Evolutionary conservation across 1,284 basidiomycete genomes (phyloP).

Genomic region (Ganoderma lingzhi): DNA sequence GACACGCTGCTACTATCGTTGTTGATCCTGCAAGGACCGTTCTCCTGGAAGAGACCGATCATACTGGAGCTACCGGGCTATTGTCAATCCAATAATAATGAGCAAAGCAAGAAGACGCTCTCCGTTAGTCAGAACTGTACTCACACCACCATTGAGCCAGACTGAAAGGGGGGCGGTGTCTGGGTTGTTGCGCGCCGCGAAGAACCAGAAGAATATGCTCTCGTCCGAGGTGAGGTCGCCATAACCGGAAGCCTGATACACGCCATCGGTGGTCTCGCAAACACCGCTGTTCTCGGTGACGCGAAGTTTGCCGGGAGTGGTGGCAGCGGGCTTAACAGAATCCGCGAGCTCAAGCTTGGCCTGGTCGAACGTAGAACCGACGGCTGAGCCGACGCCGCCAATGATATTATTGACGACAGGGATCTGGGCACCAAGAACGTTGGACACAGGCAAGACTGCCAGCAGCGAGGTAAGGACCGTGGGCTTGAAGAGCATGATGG

Average conservation of each 20-base stretch:
- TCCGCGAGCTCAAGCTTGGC: constrained; percentile 6
- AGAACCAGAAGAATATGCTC: constrained; percentile 78
- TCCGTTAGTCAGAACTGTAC: constrained; percentile 23
- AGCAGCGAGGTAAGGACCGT: constrained; percentile 25
- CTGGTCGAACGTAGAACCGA: constrained; percentile 7
- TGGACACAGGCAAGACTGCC: constrained; percentile 25
- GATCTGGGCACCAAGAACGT: constrained; percentile 45
- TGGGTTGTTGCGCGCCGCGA: constrained; percentile 64
- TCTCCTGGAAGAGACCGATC: constrained; percentile 75
- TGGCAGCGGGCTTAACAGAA: constrained; percentile 16
- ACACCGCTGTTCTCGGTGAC: constrained; percentile 62
- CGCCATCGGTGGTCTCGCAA: constrained; percentile 65
- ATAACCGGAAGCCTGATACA: constrained; percentile 68
- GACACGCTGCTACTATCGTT: constrained; percentile 61
- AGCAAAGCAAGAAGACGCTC: background rate
- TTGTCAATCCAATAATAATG: background rate
- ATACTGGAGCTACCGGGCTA: constrained; percentile 72
- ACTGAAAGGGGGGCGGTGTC: constrained; percentile 66
- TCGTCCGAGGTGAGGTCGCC: constrained; percentile 60
- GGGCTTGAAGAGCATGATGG: constrained; percentile 23
- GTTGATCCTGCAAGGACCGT: constrained; percentile 68
- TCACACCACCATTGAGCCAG: constrained; percentile 73
- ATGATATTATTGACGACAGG: constrained; percentile 54
- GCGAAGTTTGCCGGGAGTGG: constrained; percentile 57
- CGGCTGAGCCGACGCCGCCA: constrained; percentile 39